Percentiles rank a stretch among this genome's conserved stretches.
phyloP scores from a whole-genome alignment of 2,329 filamentous ascomycete species.

The Nigrospora sphaerica region DNA sequence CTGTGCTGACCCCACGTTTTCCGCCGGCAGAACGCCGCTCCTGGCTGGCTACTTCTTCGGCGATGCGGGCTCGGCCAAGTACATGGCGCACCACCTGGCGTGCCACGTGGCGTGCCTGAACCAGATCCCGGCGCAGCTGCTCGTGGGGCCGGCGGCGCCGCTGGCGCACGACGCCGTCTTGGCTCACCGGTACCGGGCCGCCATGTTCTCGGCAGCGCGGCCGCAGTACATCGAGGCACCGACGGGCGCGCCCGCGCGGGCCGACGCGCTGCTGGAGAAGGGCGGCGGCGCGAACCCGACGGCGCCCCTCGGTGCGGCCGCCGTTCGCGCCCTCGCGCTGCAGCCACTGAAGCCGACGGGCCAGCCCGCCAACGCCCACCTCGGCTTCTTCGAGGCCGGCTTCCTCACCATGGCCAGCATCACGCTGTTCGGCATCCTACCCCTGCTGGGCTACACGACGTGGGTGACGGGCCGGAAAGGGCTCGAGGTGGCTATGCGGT shows the following conservation, averaged over 20 bases:
- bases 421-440: slow-evolving; percentile 9
- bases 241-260: slow-evolving; percentile 4
- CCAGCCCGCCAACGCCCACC: slow-evolving; percentile 21
- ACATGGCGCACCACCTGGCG: slow-evolving; percentile 48
- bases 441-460: slow-evolving; percentile 6
- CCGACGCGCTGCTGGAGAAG: slow-evolving; percentile 12
- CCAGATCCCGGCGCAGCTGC: slow-evolving; percentile 46
- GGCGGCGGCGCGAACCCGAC: slow-evolving; percentile 5
- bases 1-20: background rate
- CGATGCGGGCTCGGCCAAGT: slow-evolving; percentile 43
- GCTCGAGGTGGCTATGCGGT: slow-evolving; percentile 4
- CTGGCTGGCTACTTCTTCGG: slow-evolving; percentile 48
- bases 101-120: slow-evolving; percentile 46
- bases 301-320: slow-evolving; percentile 8
- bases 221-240: slow-evolving; percentile 31
- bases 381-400: slow-evolving; percentile 43
- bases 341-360: slow-evolving; percentile 24
- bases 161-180: slow-evolving; percentile 15
- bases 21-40: slow-evolving; percentile 19
- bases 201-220: slow-evolving; percentile 35
- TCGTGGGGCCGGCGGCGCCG: slow-evolving; percentile 33
- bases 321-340: slow-evolving; percentile 6
- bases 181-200: slow-evolving; percentile 29
- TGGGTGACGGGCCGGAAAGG: slow-evolving; percentile 7
- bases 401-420: slow-evolving; percentile 28